Conservation (phyloP, 495 filamentous ascomycete species). For the Bacidia rubella region DNA sequence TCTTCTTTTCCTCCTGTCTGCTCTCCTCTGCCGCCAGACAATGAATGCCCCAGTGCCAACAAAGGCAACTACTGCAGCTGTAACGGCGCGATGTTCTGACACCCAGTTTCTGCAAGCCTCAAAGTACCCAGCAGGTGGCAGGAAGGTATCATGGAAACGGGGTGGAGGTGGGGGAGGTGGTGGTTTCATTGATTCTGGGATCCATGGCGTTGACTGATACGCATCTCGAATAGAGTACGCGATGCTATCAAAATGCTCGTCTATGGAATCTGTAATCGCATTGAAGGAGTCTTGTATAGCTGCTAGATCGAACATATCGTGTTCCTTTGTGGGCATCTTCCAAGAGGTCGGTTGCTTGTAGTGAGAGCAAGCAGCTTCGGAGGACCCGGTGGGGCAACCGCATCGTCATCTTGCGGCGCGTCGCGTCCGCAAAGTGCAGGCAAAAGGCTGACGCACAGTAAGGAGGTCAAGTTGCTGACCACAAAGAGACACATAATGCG, state of each 20-base stretch:
- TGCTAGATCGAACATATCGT: conserved; percentile 41
- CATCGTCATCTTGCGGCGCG: no score
- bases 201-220: conserved; percentile 47
- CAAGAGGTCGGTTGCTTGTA: background rate
- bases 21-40: conserved; percentile 46
- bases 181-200: conserved; percentile 54
- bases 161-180: conserved; percentile 34
- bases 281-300: conserved; percentile 59
- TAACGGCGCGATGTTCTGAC: conserved; percentile 51
- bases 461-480: no score
- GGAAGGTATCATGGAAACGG: conserved; percentile 21
- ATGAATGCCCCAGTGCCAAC: conserved; percentile 55
- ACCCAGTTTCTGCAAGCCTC: conserved; percentile 48
- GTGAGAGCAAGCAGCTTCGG: background rate
- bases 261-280: conserved; percentile 61
- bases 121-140: conserved; percentile 24
- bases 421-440: no score
- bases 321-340: conserved; percentile 7
- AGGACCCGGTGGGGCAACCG: no score
- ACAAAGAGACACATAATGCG: no score
- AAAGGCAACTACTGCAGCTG: conserved; percentile 52
- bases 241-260: conserved; percentile 58
- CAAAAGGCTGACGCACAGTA: no score
- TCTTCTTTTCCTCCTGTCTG: conserved; percentile 50
- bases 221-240: conserved; percentile 48